Percentiles rank a stretch among this genome's conserved stretches.
phyloP scores from a whole-genome alignment of 2,329 filamentous ascomycete species.

The Coniochaeta hoffmannii region DNA sequence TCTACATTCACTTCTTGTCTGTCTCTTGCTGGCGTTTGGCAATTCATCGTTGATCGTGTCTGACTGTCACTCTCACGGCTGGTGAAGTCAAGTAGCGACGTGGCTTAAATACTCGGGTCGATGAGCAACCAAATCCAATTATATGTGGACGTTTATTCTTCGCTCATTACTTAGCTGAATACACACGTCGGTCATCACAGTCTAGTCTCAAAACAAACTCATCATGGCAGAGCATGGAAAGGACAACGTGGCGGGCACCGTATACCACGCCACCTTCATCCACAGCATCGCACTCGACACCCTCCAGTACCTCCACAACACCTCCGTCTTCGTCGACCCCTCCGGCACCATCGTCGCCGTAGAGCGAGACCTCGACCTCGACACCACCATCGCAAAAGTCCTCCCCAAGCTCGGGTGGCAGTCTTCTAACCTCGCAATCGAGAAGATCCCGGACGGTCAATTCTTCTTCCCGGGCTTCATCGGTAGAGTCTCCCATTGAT shows the following conservation, averaged over 20 bases:
- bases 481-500: slow-evolving; percentile 42
- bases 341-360: slow-evolving; percentile 43
- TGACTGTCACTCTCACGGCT: background rate
- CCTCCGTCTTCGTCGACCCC: slow-evolving; percentile 42
- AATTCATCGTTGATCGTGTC: background rate
- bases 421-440: slow-evolving; percentile 26
- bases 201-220: background rate
- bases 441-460: slow-evolving; percentile 34
- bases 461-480: slow-evolving; percentile 86
- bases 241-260: no score
- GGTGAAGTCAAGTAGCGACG: background rate
- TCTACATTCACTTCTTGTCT: background rate
- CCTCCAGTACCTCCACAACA: slow-evolving; percentile 43
- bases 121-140: background rate
- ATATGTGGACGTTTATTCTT: background rate
- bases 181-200: background rate
- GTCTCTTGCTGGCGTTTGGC: background rate
- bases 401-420: slow-evolving; percentile 39
- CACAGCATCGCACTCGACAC: slow-evolving; percentile 40
- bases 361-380: slow-evolving; percentile 25
- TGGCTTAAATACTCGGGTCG: background rate
- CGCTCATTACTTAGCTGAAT: background rate
- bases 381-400: slow-evolving; percentile 24
- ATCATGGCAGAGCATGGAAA: background rate
- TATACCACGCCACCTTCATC: slow-evolving; percentile 49